Conservation (phyloP, 352 stramenopile genomes). For the Plasmopara viticola region DNA sequence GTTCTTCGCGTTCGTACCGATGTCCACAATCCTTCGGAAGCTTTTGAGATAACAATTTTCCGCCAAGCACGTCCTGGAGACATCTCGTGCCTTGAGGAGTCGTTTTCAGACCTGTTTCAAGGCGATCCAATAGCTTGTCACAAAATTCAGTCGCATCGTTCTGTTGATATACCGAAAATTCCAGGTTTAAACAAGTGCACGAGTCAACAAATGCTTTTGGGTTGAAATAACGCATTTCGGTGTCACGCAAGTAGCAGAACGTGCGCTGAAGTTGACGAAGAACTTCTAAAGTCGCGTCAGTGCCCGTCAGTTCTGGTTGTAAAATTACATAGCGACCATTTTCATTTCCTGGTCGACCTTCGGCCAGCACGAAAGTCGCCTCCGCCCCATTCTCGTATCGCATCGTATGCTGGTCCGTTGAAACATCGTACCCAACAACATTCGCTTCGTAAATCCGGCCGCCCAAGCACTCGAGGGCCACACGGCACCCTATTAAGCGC, state of each 20-base stretch:
- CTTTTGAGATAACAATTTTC: slow-evolving; percentile 86
- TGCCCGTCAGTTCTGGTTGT: slow-evolving; percentile 63
- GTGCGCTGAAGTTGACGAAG: slow-evolving; percentile 84
- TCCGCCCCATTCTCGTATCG: slow-evolving; percentile 87
- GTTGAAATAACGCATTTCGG: slow-evolving; percentile 82
- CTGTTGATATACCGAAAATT: slow-evolving; percentile 97
- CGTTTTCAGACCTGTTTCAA: slow-evolving; percentile 93
- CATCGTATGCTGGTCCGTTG: slow-evolving; percentile 69
- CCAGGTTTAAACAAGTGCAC: slow-evolving; percentile 85
- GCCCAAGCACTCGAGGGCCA: slow-evolving; percentile 92
- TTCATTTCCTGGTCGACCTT: slow-evolving; percentile 93
- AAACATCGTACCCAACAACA: slow-evolving; percentile 84
- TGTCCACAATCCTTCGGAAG: slow-evolving; percentile 86
- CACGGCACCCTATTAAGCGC: slow-evolving; percentile 61
- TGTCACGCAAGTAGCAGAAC: slow-evolving; percentile 86
- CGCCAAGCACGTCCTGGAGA: slow-evolving; percentile 65
- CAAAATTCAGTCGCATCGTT: slow-evolving; percentile 99
- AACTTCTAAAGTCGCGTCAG: slow-evolving; percentile 82
- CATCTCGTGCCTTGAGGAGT: slow-evolving; percentile 78
- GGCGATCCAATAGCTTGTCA: slow-evolving; percentile 97
- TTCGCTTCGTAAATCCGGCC: slow-evolving; percentile 91
- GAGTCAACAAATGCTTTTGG: slow-evolving; percentile 86
- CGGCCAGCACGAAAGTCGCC: slow-evolving; percentile 82
- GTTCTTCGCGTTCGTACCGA: slow-evolving; percentile 94
- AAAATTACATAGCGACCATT: slow-evolving; percentile 91